Base-by-base conservation (phyloP, 495 filamentous ascomycete genomes). In the Hypoxylon subgilvum region DNA sequence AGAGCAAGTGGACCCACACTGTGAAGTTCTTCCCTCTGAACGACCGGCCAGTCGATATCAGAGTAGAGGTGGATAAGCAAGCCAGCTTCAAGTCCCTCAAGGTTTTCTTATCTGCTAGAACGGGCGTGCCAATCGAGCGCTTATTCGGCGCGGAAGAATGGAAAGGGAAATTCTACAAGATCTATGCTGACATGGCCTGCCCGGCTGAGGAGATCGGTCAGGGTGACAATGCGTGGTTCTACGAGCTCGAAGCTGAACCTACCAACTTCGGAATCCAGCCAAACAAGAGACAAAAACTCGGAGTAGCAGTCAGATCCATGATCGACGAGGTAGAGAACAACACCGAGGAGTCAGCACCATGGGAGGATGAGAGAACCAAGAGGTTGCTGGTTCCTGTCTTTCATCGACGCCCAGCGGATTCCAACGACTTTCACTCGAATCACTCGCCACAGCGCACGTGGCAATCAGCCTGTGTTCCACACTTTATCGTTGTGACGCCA, bases 31-130 rank as follows among this genome's bases (percentile, higher is more conserved):
- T 88, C 51, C 88, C 90, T 6, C 74, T 93, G 6, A 80, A 86
- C 44, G 74, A 79, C 39, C 41, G 63, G 0, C 88, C 90, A 0
- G 71, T 93, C 38, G 69, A 81, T n/a, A 81, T 97, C 30, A 76
- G 79, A 10, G 84, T 96, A n/a, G 94, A 97, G 49, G 83, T 97
- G 34, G 89, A 96, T 58, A 96, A 91, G 72, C 84, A 89, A 41
- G 83, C 81, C 39, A 89, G 78, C 43, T 84, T 97, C 52, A 84
- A 81, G 58, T 70, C 74, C 1, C 71, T 97, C 55, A 96, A 94
- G 63, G 82, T 93, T 47, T 86, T 86, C 56, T 71, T 97, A 14
- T 89, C 84, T 6, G 80, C 77, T 27, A 87, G 86, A 52, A 82
- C 89, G 35, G 83, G 82, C 6, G 74, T 85, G 10, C 76, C 81